phyloP scores from a whole-genome alignment of 2,329 filamentous ascomycete genomes.

The Coniochaeta sp. region DNA sequence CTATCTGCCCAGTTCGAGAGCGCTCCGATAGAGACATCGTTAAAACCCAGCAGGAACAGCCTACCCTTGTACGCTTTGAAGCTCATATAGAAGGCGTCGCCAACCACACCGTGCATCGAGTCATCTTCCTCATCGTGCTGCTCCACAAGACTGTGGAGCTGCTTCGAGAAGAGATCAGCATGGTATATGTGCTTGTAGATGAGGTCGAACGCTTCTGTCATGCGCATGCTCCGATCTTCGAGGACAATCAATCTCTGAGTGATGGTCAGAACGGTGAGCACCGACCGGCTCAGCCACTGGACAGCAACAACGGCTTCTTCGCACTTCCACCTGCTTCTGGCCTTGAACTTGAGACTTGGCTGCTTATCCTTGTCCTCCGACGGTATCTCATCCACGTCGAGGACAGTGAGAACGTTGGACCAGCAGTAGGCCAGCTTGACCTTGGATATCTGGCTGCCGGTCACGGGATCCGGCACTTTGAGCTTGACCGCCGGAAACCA shows the following conservation, averaged over 20 bases:
- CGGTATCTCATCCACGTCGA: slow-evolving; percentile 74
- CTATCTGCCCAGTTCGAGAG: slow-evolving; percentile 97
- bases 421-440: slow-evolving; percentile 95
- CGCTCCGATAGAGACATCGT: slow-evolving; percentile 83
- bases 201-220: slow-evolving; percentile 92
- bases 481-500: slow-evolving; percentile 97
- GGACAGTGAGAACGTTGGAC: slow-evolving; percentile 93
- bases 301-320: slow-evolving; percentile 94
- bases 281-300: slow-evolving; percentile 93
- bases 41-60: slow-evolving; percentile 87
- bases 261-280: slow-evolving; percentile 85
- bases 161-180: slow-evolving; percentile 79
- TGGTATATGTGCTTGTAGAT: slow-evolving; percentile 91
- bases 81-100: slow-evolving; percentile 97
- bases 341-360: slow-evolving; percentile 68
- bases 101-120: slow-evolving; percentile 90
- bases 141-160: slow-evolving; percentile 79
- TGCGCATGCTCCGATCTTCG: slow-evolving; percentile 80
- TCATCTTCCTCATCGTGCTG: slow-evolving; percentile 79
- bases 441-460: slow-evolving; percentile 63
- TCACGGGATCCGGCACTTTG: slow-evolving; percentile 64
- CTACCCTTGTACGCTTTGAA: slow-evolving; percentile 93
- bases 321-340: slow-evolving; percentile 83
- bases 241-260: slow-evolving; percentile 89
- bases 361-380: slow-evolving; percentile 68